Conservation (phyloP, 805 yeast genomes). For the Pichia exigua region DNA sequence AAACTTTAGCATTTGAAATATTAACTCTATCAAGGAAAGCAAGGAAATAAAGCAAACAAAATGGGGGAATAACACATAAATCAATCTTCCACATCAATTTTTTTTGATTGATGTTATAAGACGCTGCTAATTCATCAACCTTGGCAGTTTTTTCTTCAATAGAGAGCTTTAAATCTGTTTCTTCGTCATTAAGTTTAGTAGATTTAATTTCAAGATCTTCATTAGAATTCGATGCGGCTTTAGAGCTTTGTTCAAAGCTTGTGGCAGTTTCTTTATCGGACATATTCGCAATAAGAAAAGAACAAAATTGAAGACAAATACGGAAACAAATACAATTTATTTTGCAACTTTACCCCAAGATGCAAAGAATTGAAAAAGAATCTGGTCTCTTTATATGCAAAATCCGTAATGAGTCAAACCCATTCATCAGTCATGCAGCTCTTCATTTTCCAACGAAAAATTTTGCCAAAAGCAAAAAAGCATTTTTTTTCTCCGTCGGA, state of each 20-base stretch:
- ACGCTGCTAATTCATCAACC: conserved; percentile 32
- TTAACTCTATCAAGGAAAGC: conserved; percentile 78
- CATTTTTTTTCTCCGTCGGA: background rate
- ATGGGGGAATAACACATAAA: conserved; percentile 65
- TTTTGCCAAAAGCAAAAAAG: background rate
- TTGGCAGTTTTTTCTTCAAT: conserved; percentile 10
- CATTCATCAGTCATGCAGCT: background rate
- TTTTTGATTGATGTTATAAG: conserved; percentile 43
- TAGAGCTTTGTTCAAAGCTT: background rate
- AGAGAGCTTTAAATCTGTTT: conserved; percentile 2
- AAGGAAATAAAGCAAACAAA: conserved; percentile 63
- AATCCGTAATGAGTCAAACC: too few relatives aligned
- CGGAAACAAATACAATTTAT: too few relatives aligned
- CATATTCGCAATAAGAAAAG: background rate
- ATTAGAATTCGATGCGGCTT: background rate
- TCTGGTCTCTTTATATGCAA: background rate
- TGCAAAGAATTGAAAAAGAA: background rate
- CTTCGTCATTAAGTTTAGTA: background rate
- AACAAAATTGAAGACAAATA: too few relatives aligned
- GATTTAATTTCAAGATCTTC: background rate
- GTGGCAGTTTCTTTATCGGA: conserved; percentile 2
- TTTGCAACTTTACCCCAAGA: too few relatives aligned
- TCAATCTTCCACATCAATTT: conserved; percentile 61
- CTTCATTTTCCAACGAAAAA: background rate
- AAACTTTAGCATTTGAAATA: conserved; percentile 71